These are phyloP conservation scores for Akanthomyces muscarius DNA, from an alignment of 2,329 filamentous ascomycete genomes.

Conservation along the genomic window DNA sequence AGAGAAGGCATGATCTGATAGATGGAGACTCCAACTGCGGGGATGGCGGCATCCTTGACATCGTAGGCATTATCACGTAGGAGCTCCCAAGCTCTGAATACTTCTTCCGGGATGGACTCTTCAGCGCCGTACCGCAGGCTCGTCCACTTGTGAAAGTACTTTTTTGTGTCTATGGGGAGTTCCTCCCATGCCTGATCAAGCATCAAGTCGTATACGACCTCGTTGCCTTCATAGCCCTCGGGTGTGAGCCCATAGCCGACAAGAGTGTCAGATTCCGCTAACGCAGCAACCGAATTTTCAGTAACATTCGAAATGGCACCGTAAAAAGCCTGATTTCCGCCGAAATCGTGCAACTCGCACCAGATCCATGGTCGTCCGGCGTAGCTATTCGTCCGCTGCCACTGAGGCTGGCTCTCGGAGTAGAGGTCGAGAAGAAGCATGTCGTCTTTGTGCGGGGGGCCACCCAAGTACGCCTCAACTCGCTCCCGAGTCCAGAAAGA, in stretches of 20 bases:
- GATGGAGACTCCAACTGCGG: not conserved
- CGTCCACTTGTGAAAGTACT: constrained; percentile 46
- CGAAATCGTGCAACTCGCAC: constrained; percentile 49
- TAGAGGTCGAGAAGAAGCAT: constrained; percentile 50
- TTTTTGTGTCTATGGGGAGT: constrained; percentile 38
- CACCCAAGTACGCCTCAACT: constrained; percentile 46
- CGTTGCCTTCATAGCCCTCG: constrained; percentile 44
- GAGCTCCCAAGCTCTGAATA: constrained; percentile 4
- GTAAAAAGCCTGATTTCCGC: constrained; percentile 46
- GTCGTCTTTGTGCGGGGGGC: constrained; percentile 38
- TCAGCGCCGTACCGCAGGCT: constrained; percentile 35
- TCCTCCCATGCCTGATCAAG: constrained; percentile 48
- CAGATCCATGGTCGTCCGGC: constrained; percentile 52
- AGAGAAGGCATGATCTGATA: not conserved
- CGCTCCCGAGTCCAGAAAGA: constrained; percentile 43
- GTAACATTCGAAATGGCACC: constrained; percentile 48
- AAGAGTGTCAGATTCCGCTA: constrained; percentile 39
- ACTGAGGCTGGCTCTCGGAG: constrained; percentile 46
- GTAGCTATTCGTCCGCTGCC: constrained; percentile 47
- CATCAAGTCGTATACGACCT: constrained; percentile 48
- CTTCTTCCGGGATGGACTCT: constrained; percentile 1
- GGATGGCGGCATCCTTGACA: not conserved
- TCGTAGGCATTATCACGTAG: constrained; percentile 4
- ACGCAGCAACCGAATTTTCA: constrained; percentile 40
- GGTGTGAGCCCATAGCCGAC: not conserved